Conservation (phyloP, 2,329 filamentous ascomycete species). For the Colletotrichum sp. region DNA sequence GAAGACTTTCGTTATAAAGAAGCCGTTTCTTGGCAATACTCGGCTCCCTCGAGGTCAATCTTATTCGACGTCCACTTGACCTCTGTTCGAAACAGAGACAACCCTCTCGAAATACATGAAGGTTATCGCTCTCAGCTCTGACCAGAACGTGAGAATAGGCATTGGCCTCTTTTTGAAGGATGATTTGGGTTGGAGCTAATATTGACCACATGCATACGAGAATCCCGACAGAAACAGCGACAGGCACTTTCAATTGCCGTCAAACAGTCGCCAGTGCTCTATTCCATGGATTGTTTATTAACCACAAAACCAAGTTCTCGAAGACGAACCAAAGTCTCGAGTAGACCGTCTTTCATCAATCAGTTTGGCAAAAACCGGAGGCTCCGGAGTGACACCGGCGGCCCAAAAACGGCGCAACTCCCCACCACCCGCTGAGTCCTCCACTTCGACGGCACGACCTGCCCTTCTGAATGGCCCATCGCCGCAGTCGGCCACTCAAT, state of each 20-base stretch:
- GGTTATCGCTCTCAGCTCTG: background rate
- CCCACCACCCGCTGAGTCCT: background rate
- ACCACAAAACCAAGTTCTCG: background rate
- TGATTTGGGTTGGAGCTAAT: background rate
- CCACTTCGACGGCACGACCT: background rate
- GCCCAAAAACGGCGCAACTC: conserved; percentile 1
- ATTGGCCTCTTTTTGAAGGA: background rate
- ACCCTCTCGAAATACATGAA: too few relatives aligned
- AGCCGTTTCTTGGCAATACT: background rate
- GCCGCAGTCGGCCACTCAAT: background rate
- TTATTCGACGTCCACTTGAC: background rate
- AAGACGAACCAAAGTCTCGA: background rate
- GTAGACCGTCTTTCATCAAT: background rate
- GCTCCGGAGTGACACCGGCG: background rate
- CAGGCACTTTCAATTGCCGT: background rate
- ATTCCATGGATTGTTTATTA: too few relatives aligned
- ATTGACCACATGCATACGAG: background rate
- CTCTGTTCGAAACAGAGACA: background rate
- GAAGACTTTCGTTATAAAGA: background rate
- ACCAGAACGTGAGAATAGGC: background rate
- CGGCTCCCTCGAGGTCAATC: background rate
- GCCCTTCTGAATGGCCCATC: background rate
- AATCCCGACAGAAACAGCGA: background rate
- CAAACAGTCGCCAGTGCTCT: background rate
- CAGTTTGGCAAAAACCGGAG: background rate